Percentiles rank a stretch among this genome's conserved stretches.
Evolutionary conservation across 2,329 filamentous ascomycete genomes (phyloP).

Genomic region (Trichoderma guizhouense): DNA sequence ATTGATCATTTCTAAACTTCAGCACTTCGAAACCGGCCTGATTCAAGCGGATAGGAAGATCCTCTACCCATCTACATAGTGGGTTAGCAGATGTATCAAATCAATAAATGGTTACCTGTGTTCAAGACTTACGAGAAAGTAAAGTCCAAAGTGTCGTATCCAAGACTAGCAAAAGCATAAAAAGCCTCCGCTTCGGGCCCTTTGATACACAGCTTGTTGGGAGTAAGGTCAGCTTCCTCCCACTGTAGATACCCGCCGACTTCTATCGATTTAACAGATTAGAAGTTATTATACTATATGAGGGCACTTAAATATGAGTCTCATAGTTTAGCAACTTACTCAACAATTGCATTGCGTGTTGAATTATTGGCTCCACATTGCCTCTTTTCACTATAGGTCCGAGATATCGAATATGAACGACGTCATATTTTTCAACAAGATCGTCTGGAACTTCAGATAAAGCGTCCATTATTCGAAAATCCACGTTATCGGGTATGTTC

Average conservation of each 20-base stretch:
- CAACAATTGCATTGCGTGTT: background rate
- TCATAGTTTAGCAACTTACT: background rate
- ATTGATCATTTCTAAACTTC: background rate
- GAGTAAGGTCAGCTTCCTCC: background rate
- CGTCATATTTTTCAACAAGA: slow-evolving; percentile 2
- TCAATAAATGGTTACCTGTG: background rate
- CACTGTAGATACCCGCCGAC: background rate
- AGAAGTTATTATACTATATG: background rate
- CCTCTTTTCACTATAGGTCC: background rate
- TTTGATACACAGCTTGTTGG: background rate
- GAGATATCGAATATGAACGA: slow-evolving; percentile 15
- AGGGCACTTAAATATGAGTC: background rate
- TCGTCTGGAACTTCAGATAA: background rate
- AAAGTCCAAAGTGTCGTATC: background rate
- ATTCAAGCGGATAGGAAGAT: background rate
- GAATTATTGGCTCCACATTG: background rate
- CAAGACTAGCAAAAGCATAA: background rate
- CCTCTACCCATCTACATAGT: background rate
- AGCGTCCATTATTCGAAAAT: background rate
- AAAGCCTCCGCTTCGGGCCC: background rate
- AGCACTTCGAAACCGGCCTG: background rate
- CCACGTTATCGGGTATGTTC: background rate
- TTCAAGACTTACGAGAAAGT: background rate
- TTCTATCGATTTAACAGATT: background rate
- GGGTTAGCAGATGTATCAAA: background rate